Evolutionary conservation across 1,284 basidiomycete species (phyloP), one percentile per base, ranked within the genome.

Genomic region (Phlebopus sp.): DNA sequence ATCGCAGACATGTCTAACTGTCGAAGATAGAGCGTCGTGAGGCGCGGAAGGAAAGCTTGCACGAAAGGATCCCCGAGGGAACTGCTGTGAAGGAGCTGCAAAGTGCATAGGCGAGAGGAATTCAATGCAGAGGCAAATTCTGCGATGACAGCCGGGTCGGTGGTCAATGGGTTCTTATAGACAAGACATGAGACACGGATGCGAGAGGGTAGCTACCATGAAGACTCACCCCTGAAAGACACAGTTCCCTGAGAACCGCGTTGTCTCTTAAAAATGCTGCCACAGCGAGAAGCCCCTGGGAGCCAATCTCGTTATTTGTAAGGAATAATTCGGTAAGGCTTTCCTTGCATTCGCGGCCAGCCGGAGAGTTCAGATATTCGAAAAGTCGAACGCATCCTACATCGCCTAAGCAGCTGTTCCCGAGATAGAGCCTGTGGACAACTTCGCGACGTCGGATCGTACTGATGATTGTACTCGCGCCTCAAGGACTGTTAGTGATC

Each of bases 1-100:
- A 75, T 71, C 1, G 73, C 73, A 2, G 80, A 79, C 6, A 86
- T 63, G 50, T 82, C 75, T 11, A 87, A 64, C 52, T 81, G 76
- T 30, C 69, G 69, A 11, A 87, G 72, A 51, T 69, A 62, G 0
- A 71, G 71, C 0, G 77, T 65, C 25, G 71, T 58, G 15, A 86
- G 72, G 8, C 51, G 47, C 2, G 76, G 69, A 11, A 86, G 56
- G 60, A 86, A 82, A 0, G 57, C 56, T n/a, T 67, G 60, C 23
- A 75, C 55, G 58, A 86, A 83, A 4, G 60, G 48, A 53, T 85
- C 81, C 13, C 72, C 72, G 11, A 64, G 47, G 23, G 59, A 52
- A 35, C 14, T 37, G 35, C 56, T 47, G 40, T 53, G 65, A 37
- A 66, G 63, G 37, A 64, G 52, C 43, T 67, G 64, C 42, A 68